These are phyloP conservation scores for Plectosphaerella plurivora DNA, from an alignment of 2,329 filamentous ascomycete species.

Conservation along the genomic window DNA sequence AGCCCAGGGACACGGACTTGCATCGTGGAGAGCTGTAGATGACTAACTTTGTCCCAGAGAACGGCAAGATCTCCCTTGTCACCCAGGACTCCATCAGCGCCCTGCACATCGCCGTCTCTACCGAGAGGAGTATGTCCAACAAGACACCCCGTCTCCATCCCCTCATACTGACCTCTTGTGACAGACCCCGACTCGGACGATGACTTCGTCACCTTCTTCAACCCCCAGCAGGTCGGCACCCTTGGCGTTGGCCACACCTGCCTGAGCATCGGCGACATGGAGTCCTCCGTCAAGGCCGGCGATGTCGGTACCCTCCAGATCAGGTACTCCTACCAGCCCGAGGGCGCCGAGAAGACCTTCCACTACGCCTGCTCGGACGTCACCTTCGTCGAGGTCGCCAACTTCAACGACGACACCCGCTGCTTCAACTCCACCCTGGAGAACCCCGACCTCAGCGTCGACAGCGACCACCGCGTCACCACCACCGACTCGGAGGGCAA, in stretches of 20 bases:
- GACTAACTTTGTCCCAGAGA: slow-evolving; percentile 27
- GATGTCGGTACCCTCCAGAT: slow-evolving; percentile 44
- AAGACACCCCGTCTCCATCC: neutral
- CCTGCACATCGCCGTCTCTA: slow-evolving; percentile 49
- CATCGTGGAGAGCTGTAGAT: neutral
- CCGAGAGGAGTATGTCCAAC: slow-evolving; percentile 36
- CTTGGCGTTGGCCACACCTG: slow-evolving; percentile 43
- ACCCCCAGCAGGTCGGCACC: slow-evolving; percentile 27
- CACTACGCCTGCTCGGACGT: slow-evolving; percentile 48
- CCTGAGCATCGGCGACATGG: slow-evolving; percentile 28
- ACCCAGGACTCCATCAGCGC: slow-evolving; percentile 54
- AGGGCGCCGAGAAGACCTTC: slow-evolving; percentile 34
- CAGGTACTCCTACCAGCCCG: slow-evolving; percentile 39
- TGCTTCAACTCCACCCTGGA: slow-evolving; percentile 40
- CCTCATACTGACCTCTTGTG: neutral
- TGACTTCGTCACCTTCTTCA: slow-evolving; percentile 35
- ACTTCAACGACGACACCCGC: slow-evolving; percentile 26
- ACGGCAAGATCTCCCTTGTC: slow-evolving; percentile 50
- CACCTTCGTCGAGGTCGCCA: slow-evolving; percentile 29
- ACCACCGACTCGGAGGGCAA: slow-evolving; percentile 8
- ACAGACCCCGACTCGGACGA: slow-evolving; percentile 32
- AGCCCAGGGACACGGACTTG: neutral
- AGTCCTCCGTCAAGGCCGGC: slow-evolving; percentile 29
- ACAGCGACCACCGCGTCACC: slow-evolving; percentile 12
- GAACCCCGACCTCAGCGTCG: slow-evolving; percentile 16